phyloP scores from a whole-genome alignment of 1,284 basidiomycete genomes.

The Melampsora abietis-canadensis region DNA sequence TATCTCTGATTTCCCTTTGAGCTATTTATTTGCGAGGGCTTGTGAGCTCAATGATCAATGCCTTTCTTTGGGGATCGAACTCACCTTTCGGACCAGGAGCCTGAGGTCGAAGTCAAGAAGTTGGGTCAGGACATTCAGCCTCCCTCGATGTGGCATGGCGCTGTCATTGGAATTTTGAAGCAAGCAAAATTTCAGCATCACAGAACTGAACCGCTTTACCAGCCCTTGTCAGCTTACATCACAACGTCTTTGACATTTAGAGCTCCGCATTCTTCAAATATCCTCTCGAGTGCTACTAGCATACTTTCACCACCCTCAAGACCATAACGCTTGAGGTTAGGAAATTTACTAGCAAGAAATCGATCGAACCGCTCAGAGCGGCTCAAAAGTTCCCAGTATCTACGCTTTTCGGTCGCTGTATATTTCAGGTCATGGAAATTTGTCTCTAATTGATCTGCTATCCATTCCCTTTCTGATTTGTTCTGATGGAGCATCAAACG shows the following conservation, averaged over 20 bases:
- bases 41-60: background rate
- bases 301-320: constrained; percentile 86
- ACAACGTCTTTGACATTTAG: constrained; percentile 17
- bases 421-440: constrained; percentile 14
- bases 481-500: background rate
- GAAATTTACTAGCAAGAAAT: constrained; percentile 75
- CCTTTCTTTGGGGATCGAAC: background rate
- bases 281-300: constrained; percentile 73
- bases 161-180: constrained; percentile 14
- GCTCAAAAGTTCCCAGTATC: constrained; percentile 67
- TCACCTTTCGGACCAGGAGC: constrained; percentile 23
- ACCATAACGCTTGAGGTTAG: constrained; percentile 76
- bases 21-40: constrained; percentile 63
- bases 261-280: constrained; percentile 67
- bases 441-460: constrained; percentile 15
- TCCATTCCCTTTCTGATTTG: constrained; percentile 31
- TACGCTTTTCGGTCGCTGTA: constrained; percentile 56
- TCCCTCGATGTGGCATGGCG: constrained; percentile 66
- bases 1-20: constrained; percentile 69
- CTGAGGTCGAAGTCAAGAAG: constrained; percentile 56
- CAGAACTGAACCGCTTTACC: too few relatives aligned
- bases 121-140: constrained; percentile 78
- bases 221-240: background rate
- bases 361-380: constrained; percentile 76
- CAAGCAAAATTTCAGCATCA: background rate